Base-by-base conservation (phyloP, 2,329 filamentous ascomycete species). In the Keithomyces neogunnii region DNA sequence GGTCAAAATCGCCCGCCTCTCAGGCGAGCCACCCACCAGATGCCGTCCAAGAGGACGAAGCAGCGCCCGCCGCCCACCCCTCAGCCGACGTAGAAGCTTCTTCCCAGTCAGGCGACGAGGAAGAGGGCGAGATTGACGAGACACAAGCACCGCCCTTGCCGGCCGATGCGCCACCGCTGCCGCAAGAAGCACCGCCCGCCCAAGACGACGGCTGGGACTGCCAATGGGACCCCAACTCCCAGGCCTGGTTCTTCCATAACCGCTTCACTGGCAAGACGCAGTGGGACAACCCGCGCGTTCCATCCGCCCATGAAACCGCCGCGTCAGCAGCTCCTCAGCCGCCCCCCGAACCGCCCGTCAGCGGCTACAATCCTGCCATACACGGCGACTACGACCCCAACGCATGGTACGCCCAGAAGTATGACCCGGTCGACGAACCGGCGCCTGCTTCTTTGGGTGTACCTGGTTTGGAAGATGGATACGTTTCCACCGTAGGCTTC, bases 311-410 rank as follows among this genome's bases (percentile, higher is more conserved):
- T 36, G 52, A 63, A 9, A 52, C 55, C 13, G 39, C 60, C 3
- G 49, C 63, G 11, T 52, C 60, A 54, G 67, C 54, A 43, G 67
- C 59, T 59, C 69, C 58, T 35, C 62, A 60, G 4, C 68, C 66
- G 5, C 57, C 63, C 50, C 64, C 66, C 52, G 67, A 69, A 54
- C 71, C 59, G 45, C 71, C 80, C 28, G 79, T 77, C 4, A 85
- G 85, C 53, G 90, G 92, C 55, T 99, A 99, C 72, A 96, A 97
- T 65, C 93, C 93, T 1, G 88, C 89, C 29, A 92, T 99, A 45
- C 93, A 99, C 66, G 93, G 93, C 60, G 87, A 91, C 71, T 99
- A 96, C 73, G 93, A 99, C 62, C 90, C 91, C 3, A 93, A 85
- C 54, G 92, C 93, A n/a, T 88, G 90, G 73, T 99, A 99, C 66